Percentiles rank a stretch among this genome's conserved stretches.
Conservation (phyloP, 768 basidiomycete genomes). For the Pulveroboletus sp. region DNA sequence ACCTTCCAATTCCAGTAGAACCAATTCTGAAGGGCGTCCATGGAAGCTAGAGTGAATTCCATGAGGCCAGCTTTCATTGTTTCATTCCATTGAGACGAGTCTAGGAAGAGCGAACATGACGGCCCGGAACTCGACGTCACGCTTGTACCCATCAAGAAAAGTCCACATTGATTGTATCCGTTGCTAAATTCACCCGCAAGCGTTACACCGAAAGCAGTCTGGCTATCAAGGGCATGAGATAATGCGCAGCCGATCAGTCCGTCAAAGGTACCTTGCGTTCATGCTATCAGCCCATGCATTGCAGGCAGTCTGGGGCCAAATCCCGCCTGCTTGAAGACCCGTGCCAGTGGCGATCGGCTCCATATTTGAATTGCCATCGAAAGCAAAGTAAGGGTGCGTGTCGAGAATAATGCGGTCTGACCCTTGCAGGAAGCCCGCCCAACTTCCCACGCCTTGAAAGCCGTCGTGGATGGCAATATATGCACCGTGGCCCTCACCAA, state of each 20-base stretch:
- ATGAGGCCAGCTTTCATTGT: constrained; percentile 48
- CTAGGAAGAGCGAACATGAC: constrained; percentile 40
- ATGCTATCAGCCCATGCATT: constrained; percentile 51
- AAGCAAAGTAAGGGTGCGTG: constrained; percentile 66
- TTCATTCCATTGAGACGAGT: constrained; percentile 50
- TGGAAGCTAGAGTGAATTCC: constrained; percentile 49
- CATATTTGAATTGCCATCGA: constrained; percentile 36
- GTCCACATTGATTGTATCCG: constrained; percentile 63
- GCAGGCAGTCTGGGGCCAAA: constrained; percentile 51
- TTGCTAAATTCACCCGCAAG: constrained; percentile 74
- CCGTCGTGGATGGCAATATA: constrained; percentile 61
- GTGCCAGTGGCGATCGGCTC: constrained; percentile 33
- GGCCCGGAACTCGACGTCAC: constrained; percentile 24
- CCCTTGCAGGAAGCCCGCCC: constrained; percentile 51
- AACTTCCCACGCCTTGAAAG: constrained; percentile 43
- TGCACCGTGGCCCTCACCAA: constrained; percentile 58
- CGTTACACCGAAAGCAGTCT: constrained; percentile 59
- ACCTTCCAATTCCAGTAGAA: constrained; percentile 84
- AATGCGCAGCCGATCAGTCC: neutral
- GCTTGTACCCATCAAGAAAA: constrained; percentile 38
- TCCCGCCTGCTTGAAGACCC: constrained; percentile 35
- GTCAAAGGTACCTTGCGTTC: constrained; percentile 37
- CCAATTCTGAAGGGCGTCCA: constrained; percentile 65
- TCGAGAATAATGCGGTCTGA: constrained; percentile 61
- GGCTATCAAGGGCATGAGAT: constrained; percentile 28